Evolutionary conservation across 192 early-diverging fungal genomes (phyloP), one percentile per base, ranked within the genome.

Genomic region (Rhizoclosmatium globosum): DNA sequence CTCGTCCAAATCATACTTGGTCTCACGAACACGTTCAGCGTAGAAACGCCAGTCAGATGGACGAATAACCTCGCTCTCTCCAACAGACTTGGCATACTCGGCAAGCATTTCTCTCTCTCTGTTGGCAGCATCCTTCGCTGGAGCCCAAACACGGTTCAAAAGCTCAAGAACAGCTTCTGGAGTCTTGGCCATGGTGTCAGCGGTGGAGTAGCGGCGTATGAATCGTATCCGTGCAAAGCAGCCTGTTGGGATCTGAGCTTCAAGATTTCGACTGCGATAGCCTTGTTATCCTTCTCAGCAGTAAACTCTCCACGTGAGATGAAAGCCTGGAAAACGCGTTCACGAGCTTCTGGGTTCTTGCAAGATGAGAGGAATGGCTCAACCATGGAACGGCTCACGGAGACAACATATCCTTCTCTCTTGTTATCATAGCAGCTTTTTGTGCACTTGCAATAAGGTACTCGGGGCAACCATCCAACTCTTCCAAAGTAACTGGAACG

Each of bases 11-110:
- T 64, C 61, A 64, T 17, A 64, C 61, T 64, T 64, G 61, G 61
- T 21, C 15, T 7, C 61, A 39, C 61, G 61, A n/a, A 64, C 61
- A 7, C 21, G 6, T 21, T 64, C 61, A 39, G 61, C 6, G 21
- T 64, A 64, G 61, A 38, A 64, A 7, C 61, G 61, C 61, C 61
- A 64, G 61, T 64, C 61, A n/a, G 61, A 64, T 9, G 61, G 61
- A n/a, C 61, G 61, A 64, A 64, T 64, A 7, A 64, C 61, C 7
- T 64, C 61, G 21, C 61, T 64, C 0, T 64, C 61, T 9, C 61
- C 61, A 39, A 64, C 21, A n/a, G 61, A 64, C 61, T 64, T 64
- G 9, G 61, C 61, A 23, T 64, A 64, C 21, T 64, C 61, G 6
- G 61, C 61, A 7, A 64, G 61, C 61, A 64, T 64, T 7, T 64